Base-by-base conservation (phyloP, 495 filamentous ascomycete species). In the Xylaria acuta region DNA sequence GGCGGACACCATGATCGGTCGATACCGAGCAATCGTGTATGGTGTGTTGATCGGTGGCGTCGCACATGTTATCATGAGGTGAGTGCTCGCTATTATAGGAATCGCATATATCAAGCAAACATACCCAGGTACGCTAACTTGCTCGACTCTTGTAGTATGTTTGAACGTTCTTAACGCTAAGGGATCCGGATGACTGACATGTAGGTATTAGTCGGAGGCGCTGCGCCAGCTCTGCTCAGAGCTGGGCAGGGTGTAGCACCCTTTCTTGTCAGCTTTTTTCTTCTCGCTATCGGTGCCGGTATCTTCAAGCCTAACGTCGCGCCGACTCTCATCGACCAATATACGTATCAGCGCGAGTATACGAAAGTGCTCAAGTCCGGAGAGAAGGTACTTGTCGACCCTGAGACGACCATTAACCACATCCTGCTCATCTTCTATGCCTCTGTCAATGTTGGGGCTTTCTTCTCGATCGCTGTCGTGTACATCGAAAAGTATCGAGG, bases 241-340 rank as follows among this genome's bases (percentile, higher is more conserved):
- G 79, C 75, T 41, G 88, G 88, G 18, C 76, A 87, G 56, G 82
- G 85, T 0, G 83, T 85, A 83, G 2, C 69, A 7, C 69, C 69
- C 32, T 90, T 88, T 69, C 78, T 89, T 14, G 75, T 88, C 64
- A 81, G 81, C n/a, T 79, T 88, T 67, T 77, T 88, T 45, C 70
- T 87, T 22, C 84, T 88, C 36, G 84, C 84, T 20, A 72, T 88
- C 22, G 87, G 86, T 34, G 83, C 86, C 8, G 92, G 92, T 71
- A 90, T 91, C 75, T 92, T 95, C 83, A 94, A 94, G 82, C 89
- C 90, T 27, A 85, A 85, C 63, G 78, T 89, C 20, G 76, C 82
- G n/a, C 87, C 87, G 9, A 79, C 90, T 27, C 90, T 94, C 72
- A 90, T 91, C 49, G 92, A 94, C 62, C 92, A 94, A 78, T 92